Percentiles rank a stretch among this genome's conserved stretches.
phyloP scores from a whole-genome alignment of 805 yeast genomes.

The Metschnikowia santaceciliae region DNA sequence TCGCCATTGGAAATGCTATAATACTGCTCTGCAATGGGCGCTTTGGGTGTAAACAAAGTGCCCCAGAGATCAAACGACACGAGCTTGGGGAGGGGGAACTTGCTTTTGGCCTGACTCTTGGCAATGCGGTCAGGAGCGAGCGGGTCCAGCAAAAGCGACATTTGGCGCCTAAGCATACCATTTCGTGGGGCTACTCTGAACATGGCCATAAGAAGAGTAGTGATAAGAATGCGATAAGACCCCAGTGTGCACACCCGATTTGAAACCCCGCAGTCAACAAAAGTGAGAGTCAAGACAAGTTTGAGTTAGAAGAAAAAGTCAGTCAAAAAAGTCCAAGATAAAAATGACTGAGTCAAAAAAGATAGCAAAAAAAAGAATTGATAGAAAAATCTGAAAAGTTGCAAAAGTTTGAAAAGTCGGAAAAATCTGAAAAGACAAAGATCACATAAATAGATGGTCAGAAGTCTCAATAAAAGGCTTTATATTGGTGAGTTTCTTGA shows the following conservation, averaged over 20 bases:
- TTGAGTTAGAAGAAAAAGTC: too few species aligned
- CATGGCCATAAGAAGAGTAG: neutral
- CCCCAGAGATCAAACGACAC: constrained; percentile 68
- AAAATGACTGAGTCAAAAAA: too few species aligned
- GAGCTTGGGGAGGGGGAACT: constrained; percentile 40
- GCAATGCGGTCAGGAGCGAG: constrained; percentile 13
- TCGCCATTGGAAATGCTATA: constrained; percentile 39
- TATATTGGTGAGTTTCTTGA: too few species aligned
- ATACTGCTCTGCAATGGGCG: constrained; percentile 54
- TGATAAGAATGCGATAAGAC: constrained; percentile 3
- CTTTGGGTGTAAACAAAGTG: constrained; percentile 56
- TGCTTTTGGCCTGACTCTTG: constrained; percentile 12
- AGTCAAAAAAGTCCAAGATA: too few species aligned
- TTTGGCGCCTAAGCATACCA: neutral
- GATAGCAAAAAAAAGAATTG: too few species aligned
- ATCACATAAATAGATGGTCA: too few species aligned
- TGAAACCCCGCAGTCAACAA: neutral
- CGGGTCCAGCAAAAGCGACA: constrained; percentile 12
- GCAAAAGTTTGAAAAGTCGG: too few species aligned
- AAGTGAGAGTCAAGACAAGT: too few species aligned
- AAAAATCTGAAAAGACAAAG: too few species aligned
- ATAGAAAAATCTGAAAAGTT: too few species aligned
- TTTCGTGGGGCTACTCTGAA: neutral
- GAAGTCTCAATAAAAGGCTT: too few species aligned
- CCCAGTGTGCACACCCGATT: neutral